Conservation (phyloP, 2,329 filamentous ascomycete species). For the Mollisia scopiformis region DNA sequence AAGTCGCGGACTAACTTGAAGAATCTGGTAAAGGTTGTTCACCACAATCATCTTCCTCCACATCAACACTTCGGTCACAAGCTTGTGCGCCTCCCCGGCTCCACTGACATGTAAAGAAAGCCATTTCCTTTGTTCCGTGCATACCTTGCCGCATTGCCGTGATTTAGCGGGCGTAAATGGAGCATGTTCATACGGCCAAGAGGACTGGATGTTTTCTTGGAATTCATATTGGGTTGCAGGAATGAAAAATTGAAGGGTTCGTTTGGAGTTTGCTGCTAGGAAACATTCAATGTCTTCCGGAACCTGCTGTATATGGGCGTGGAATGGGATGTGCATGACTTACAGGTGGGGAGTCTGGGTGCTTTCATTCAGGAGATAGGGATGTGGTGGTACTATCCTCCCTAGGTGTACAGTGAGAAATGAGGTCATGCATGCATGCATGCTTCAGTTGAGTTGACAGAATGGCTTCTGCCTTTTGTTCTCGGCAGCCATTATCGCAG, state of each 20-base stretch:
- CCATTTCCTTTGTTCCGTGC: not conserved
- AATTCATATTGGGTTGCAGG: not conserved
- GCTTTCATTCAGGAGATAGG: not conserved
- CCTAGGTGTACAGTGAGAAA: not conserved
- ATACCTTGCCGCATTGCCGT: conserved; percentile 2
- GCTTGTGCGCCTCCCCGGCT: conserved; percentile 33
- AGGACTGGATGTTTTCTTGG: not conserved
- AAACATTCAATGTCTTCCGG: not conserved
- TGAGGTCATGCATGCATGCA: not conserved
- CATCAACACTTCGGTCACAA: conserved; percentile 27
- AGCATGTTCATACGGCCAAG: not conserved
- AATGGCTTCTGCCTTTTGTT: not conserved
- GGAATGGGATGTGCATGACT: not conserved
- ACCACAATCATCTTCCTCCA: conserved; percentile 36
- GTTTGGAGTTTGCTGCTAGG: not conserved
- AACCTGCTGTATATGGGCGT: not conserved
- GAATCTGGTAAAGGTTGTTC: conserved; percentile 46
- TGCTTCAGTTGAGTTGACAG: not conserved
- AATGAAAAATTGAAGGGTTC: not conserved
- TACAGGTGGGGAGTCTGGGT: not conserved
- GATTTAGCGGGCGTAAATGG: conserved; percentile 9
- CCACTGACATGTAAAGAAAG: conserved; percentile 29
- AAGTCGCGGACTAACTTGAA: conserved; percentile 42
- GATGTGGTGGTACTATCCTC: not conserved
- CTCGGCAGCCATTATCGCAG: not conserved